A percentile compares a stretch with the other conserved stretches of the same genome.
Evolutionary conservation across 23 red algal species (phyloP).

Genomic region (Gracilaria vermiculophylla): DNA sequence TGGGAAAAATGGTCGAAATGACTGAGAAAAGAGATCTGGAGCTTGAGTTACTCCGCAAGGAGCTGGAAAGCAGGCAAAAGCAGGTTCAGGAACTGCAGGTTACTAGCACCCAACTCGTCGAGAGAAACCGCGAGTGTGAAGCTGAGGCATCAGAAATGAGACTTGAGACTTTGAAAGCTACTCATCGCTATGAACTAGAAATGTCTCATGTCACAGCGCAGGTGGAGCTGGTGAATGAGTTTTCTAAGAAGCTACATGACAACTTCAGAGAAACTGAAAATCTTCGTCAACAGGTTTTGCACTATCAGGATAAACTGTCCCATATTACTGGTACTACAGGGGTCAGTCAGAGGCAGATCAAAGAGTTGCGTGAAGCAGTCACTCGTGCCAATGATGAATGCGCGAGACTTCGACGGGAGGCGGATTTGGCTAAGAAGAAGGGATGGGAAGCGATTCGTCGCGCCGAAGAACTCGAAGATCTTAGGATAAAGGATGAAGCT

Average conservation of each 20-base stretch:
- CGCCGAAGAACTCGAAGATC: conserved; percentile 57
- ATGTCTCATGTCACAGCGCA: conserved; percentile 55
- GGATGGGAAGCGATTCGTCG: conserved; percentile 51
- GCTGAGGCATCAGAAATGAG: conserved; percentile 35
- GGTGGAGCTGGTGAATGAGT: conserved; percentile 60
- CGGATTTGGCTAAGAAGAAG: conserved; percentile 45
- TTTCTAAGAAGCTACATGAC: conserved; percentile 64
- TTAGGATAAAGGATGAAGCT: conserved; percentile 31
- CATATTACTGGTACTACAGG: conserved; percentile 52
- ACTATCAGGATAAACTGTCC: conserved; percentile 58
- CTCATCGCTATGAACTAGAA: conserved; percentile 48
- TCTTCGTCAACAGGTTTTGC: conserved; percentile 44
- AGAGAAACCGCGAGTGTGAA: conserved; percentile 15
- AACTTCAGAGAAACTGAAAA: conserved; percentile 63
- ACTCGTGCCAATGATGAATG: conserved; percentile 56
- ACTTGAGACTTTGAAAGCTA: conserved; percentile 24
- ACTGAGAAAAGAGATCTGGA: conserved; percentile 50
- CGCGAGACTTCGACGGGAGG: conserved; percentile 51
- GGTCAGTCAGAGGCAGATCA: conserved; percentile 59
- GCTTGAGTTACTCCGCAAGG: conserved; percentile 34
- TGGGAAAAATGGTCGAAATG: conserved; percentile 59
- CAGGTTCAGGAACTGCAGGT: conserved; percentile 5
- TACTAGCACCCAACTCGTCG: conserved; percentile 23
- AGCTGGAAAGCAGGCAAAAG: conserved; percentile 8
- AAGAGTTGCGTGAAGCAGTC: conserved; percentile 57